Evolutionary conservation across 768 basidiomycete genomes (phyloP), one percentile per base, ranked within the genome.

Genomic region (Podaxis sp.): DNA sequence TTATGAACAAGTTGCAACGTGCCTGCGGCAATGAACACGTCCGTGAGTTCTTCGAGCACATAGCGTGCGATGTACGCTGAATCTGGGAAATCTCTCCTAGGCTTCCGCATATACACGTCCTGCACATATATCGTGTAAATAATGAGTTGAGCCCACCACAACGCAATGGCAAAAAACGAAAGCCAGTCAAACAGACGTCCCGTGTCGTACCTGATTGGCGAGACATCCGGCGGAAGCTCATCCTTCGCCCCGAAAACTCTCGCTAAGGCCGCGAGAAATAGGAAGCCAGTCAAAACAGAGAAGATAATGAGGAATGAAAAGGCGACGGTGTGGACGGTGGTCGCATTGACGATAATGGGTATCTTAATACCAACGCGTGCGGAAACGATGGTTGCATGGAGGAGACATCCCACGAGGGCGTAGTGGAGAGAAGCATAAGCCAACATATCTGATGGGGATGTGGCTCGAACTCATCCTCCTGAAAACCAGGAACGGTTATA

Each of bases 401-500:
- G 58, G 25, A 59, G 58, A 22, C 50, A 59, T 9, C 36, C 37
- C 9, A 17, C 17, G 4, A 59, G 37, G 13, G 49, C 37, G 25
- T 40, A 38, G 15, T 22, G 33, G 36, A 59, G 19, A 36, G 22
- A 25, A 19, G 37, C n/a, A 36, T 29, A 24, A 38, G 37, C 9
- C 33, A 38, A 29, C 50, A 59, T 52, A 27, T 51, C 19, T 24
- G 37, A 19, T 11, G 49, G 49, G 36, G 57, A 36, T 0, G 13
- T 9, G 46, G 47, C 7, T 2, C 46, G 8, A 15, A 58, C 4
- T 4, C 19, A 40, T 24, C 37, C 22, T 7, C 33, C 47, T 51
- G 22, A 6, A 3, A 12, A 22, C 13, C 1, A 2, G 3, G 47
- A n/a, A 2, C 36, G 8, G 40, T 36, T 74, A 19, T 85, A 79